phyloP scores from a whole-genome alignment of 2,329 filamentous ascomycete species.

The Corinectria fuckeliana region DNA sequence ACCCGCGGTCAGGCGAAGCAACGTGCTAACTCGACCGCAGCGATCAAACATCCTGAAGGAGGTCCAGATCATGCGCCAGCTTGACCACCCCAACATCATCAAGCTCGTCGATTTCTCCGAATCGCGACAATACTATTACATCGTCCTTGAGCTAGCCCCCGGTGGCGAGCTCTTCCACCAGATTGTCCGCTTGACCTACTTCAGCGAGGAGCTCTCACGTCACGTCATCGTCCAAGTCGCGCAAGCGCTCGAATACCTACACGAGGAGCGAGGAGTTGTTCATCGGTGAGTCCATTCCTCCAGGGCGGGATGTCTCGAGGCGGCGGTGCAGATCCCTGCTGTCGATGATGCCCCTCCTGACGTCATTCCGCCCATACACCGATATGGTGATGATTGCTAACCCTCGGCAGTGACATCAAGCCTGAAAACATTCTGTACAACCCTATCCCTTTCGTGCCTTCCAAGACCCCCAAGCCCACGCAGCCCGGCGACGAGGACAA shows the following conservation, averaged over 20 bases:
- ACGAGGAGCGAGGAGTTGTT: constrained; percentile 93
- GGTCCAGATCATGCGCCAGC: constrained; percentile 96
- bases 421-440: constrained; percentile 96
- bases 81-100: constrained; percentile 96
- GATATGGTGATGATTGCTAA: constrained; percentile 28
- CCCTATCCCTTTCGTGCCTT: constrained; percentile 81
- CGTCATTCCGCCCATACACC: constrained; percentile 35
- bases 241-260: constrained; percentile 90
- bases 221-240: constrained; percentile 96
- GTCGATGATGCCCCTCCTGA: constrained; percentile 38
- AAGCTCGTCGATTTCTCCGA: constrained; percentile 94
- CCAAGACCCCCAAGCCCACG: constrained; percentile 79
- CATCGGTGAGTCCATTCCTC: constrained; percentile 74
- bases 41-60: constrained; percentile 98
- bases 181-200: constrained; percentile 97
- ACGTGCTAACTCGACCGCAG: constrained; percentile 57
- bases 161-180: constrained; percentile 98
- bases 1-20: constrained; percentile 21
- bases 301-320: constrained; percentile 2
- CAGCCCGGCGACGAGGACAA: constrained; percentile 95
- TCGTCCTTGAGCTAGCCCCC: constrained; percentile 91
- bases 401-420: constrained; percentile 82
- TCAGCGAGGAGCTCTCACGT: constrained; percentile 92
- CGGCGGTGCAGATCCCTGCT: neutral
- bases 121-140: constrained; percentile 95